Evolutionary conservation across 75 land plant genomes (phyloP).

Genomic region (Selaginella moellendorffii): DNA sequence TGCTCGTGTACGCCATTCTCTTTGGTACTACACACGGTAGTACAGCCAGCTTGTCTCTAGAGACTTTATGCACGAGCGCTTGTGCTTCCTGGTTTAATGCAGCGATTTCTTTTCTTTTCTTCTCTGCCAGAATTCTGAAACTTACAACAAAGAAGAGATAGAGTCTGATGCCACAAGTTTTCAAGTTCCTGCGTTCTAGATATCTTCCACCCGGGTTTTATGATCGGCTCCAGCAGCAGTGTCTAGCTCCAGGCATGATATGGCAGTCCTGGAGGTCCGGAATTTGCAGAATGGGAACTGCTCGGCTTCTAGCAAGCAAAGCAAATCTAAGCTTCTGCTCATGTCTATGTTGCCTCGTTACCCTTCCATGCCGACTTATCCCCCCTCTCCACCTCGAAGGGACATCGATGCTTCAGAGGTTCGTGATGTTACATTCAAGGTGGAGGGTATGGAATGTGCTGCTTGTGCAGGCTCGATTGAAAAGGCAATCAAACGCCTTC

Average conservation of each 20-base stretch:
- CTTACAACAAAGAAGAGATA: too few relatives aligned
- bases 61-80: not conserved
- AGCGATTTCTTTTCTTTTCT: not conserved
- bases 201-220: too few relatives aligned
- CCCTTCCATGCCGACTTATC: conserved; percentile 31
- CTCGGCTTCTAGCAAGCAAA: not conserved
- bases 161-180: too few relatives aligned
- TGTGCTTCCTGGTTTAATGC: not conserved
- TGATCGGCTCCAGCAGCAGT: too few relatives aligned
- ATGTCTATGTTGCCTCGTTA: conserved; percentile 24
- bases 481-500: conserved; percentile 38
- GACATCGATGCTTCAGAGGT: conserved; percentile 1
- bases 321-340: conserved; percentile 3
- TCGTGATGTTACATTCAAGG: conserved; percentile 1
- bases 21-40: too few relatives aligned
- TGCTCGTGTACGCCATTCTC: too few relatives aligned
- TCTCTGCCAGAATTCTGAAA: too few relatives aligned
- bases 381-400: conserved; percentile 1
- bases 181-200: not conserved
- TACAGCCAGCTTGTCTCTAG: too few relatives aligned
- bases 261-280: not conserved
- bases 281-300: not conserved
- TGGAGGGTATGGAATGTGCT: conserved; percentile 56
- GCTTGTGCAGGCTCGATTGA: conserved; percentile 78
- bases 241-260: not conserved